Percentiles rank a stretch among this genome's conserved stretches.
phyloP scores from a whole-genome alignment of 208 protist species.

The Acanthamoeba culbertsoni region DNA sequence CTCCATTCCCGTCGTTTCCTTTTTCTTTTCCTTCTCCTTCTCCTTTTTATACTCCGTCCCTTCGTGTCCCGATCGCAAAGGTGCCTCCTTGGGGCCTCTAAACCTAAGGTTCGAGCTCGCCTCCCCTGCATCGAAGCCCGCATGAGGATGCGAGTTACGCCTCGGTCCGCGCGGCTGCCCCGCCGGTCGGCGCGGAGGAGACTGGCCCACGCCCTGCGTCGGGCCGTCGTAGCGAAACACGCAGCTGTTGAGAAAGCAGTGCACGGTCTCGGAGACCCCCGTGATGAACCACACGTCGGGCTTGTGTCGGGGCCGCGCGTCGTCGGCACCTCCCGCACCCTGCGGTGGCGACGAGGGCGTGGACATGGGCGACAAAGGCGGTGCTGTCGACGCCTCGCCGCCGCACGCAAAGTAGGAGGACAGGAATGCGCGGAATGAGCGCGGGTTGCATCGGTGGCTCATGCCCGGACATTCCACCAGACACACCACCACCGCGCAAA shows the following conservation, averaged over 20 bases:
- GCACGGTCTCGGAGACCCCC: not conserved
- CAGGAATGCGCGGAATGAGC: not conserved
- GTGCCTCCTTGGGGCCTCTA: no score
- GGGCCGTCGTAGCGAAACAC: not conserved
- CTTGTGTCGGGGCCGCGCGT: not conserved
- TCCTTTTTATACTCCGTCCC: no score
- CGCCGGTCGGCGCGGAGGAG: no score
- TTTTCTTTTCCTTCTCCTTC: no score
- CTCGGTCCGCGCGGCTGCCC: no score
- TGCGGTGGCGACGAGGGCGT: not conserved
- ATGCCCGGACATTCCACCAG: not conserved
- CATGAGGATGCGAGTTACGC: no score
- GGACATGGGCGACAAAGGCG: not conserved
- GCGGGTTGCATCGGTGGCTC: not conserved
- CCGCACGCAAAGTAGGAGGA: not conserved
- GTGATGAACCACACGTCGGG: conserved; percentile 20
- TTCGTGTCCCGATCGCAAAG: no score
- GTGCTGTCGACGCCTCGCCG: not conserved
- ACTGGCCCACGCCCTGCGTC: not conserved
- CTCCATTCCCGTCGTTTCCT: no score
- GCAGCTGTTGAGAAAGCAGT: conserved; percentile 38
- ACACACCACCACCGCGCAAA: not conserved
- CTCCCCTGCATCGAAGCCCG: no score
- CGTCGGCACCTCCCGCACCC: not conserved
- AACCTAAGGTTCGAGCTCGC: no score